A percentile compares a stretch with the other conserved stretches of the same genome.
Conservation (phyloP, 1,284 basidiomycete species). For the Heterobasidion occidentale region DNA sequence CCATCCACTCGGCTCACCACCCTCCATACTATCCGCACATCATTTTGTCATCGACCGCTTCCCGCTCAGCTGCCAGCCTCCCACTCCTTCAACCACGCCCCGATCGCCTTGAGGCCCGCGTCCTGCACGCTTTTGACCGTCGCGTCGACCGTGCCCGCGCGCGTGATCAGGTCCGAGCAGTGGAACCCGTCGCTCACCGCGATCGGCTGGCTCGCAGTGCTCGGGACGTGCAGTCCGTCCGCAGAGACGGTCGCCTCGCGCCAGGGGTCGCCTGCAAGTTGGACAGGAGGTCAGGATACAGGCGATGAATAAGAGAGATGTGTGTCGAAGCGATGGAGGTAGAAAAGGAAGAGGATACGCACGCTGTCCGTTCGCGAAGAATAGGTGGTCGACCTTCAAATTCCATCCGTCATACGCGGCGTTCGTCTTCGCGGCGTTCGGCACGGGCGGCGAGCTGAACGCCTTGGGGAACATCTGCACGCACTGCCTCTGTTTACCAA, state of each 20-base stretch:
- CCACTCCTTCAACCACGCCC: conserved; percentile 42
- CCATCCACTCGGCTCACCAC: too few species aligned
- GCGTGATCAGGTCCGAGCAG: conserved; percentile 47
- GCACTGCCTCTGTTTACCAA: conserved; percentile 46
- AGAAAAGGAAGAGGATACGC: conserved; percentile 17
- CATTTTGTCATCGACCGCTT: too few species aligned
- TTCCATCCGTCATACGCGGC: conserved; percentile 53
- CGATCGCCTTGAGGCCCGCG: conserved; percentile 34
- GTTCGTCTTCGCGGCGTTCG: conserved; percentile 37
- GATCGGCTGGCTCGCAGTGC: conserved; percentile 47
- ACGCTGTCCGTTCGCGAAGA: conserved; percentile 66
- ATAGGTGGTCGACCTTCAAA: conserved; percentile 45
- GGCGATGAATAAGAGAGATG: neutral
- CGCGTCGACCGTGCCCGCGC: conserved; percentile 35
- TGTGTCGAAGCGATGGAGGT: neutral
- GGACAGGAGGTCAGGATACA: neutral
- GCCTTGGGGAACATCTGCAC: conserved; percentile 48
- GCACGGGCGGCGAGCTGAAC: conserved; percentile 34
- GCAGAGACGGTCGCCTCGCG: conserved; percentile 61
- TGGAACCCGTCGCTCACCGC: conserved; percentile 57
- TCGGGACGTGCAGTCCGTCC: conserved; percentile 29
- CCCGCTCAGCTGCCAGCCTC: conserved; percentile 4
- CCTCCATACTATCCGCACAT: too few species aligned
- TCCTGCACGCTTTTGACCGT: conserved; percentile 48
- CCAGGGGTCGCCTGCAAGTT: conserved; percentile 61